Percentiles rank a stretch among this genome's conserved stretches.
These are phyloP conservation scores for Xylaria grammica DNA, from an alignment of 495 filamentous ascomycete genomes.

Conservation along the genomic window DNA sequence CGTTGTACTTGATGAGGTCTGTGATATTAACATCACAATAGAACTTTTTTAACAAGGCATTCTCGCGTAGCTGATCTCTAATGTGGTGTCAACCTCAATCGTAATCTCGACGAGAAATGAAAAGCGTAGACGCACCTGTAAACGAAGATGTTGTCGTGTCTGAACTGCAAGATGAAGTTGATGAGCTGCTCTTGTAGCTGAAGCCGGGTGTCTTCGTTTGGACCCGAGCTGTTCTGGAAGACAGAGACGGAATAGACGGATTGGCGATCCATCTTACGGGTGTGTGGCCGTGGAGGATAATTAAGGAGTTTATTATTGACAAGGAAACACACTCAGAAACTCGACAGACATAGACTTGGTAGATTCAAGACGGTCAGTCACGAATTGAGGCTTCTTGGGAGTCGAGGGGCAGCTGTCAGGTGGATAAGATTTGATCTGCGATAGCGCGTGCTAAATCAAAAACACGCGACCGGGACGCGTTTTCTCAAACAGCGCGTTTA, in stretches of 20 bases:
- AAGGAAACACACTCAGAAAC: neutral
- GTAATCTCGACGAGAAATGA: neutral
- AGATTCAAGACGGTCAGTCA: no score
- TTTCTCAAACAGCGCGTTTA: conserved; percentile 31
- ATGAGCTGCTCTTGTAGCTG: conserved; percentile 67
- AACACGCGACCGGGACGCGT: conserved; percentile 15
- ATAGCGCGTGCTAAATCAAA: neutral
- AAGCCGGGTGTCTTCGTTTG: conserved; percentile 58
- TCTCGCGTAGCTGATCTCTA: conserved; percentile 95
- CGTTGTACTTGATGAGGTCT: conserved; percentile 95
- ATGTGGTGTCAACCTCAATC: conserved; percentile 25
- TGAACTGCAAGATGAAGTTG: conserved; percentile 93
- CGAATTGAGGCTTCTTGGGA: neutral
- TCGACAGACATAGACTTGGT: neutral
- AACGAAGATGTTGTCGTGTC: conserved; percentile 93
- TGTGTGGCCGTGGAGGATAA: neutral
- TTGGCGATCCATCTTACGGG: conserved; percentile 77
- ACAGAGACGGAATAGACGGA: conserved; percentile 84
- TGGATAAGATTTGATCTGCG: conserved; percentile 24
- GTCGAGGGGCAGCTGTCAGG: conserved; percentile 30
- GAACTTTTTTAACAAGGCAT: conserved; percentile 92
- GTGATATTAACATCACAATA: conserved; percentile 97
- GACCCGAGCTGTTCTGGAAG: conserved; percentile 66
- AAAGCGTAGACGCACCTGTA: conserved; percentile 69
- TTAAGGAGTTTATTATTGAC: neutral